Conservation (phyloP, 495 filamentous ascomycete genomes). For the Pseudevernia furfuracea region DNA sequence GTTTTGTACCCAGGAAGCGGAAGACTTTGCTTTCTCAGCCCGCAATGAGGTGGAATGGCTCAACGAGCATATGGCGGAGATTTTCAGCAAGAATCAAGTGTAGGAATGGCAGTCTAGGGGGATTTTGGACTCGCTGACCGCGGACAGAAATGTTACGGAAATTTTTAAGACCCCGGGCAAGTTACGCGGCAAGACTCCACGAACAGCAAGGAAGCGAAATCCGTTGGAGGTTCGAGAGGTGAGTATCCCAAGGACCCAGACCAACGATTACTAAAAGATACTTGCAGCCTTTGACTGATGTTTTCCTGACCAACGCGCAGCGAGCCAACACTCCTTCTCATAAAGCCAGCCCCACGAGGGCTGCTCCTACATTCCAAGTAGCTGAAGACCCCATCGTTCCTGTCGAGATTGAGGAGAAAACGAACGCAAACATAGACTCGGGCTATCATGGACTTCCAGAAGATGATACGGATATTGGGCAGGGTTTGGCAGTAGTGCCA, state of each 20-base stretch:
- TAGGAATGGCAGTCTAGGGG: background rate
- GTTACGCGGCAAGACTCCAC: conserved; percentile 84
- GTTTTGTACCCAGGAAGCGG: conserved; percentile 63
- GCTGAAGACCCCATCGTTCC: conserved; percentile 19
- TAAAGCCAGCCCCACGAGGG: conserved; percentile 25
- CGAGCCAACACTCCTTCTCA: conserved; percentile 23
- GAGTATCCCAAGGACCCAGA: conserved; percentile 27
- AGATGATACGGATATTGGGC: conserved; percentile 41
- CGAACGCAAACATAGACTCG: conserved; percentile 54
- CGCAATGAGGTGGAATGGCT: conserved; percentile 91
- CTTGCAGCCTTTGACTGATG: conserved; percentile 68
- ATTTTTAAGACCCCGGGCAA: conserved; percentile 96
- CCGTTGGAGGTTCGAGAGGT: conserved; percentile 61
- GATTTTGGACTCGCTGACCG: background rate
- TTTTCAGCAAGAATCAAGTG: conserved; percentile 77
- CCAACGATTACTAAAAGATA: conserved; percentile 12
- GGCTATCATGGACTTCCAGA: conserved; percentile 75
- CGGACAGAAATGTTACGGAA: conserved; percentile 63
- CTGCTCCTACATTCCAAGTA: conserved; percentile 28
- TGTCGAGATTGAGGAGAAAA: conserved; percentile 21
- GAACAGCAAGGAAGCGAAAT: conserved; percentile 66
- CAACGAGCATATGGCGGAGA: conserved; percentile 93
- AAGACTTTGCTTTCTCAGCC: conserved; percentile 82
- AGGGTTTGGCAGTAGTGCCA: conserved; percentile 19
- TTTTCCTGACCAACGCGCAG: conserved; percentile 55